Evolutionary conservation across 1,284 basidiomycete species (phyloP).

Genomic region (Mycena sp.): DNA sequence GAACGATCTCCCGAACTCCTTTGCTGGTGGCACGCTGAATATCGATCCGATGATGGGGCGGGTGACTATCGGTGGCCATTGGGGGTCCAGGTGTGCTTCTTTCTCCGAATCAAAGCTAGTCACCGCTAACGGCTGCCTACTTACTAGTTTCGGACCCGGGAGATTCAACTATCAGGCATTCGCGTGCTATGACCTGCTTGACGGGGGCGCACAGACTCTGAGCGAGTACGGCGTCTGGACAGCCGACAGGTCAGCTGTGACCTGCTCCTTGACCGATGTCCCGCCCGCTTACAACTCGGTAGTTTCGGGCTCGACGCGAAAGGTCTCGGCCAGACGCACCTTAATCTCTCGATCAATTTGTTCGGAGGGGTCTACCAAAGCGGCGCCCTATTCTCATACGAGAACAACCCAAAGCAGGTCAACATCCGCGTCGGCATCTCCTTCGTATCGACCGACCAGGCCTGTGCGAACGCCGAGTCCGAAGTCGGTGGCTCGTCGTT

Average conservation of each 20-base stretch:
- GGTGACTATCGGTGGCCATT: slow-evolving; percentile 68
- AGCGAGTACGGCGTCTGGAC: slow-evolving; percentile 75
- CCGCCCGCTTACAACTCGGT: not conserved
- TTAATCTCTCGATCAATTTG: slow-evolving; percentile 66
- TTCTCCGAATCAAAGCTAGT: not conserved
- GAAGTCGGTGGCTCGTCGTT: slow-evolving; percentile 67
- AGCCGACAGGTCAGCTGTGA: slow-evolving; percentile 57
- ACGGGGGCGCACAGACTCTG: slow-evolving; percentile 67
- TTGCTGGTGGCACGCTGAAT: slow-evolving; percentile 68
- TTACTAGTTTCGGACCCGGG: slow-evolving; percentile 65
- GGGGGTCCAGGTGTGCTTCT: slow-evolving; percentile 63
- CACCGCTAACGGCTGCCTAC: not conserved
- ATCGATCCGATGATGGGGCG: slow-evolving; percentile 66
- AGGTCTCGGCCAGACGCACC: slow-evolving; percentile 66
- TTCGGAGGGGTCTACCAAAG: slow-evolving; percentile 71
- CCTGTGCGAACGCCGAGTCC: slow-evolving; percentile 71
- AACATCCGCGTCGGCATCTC: slow-evolving; percentile 73
- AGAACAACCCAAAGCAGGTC: slow-evolving; percentile 54
- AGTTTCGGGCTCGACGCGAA: slow-evolving; percentile 69
- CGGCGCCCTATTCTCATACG: slow-evolving; percentile 72
- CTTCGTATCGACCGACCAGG: slow-evolving; percentile 69
- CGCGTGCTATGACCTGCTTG: slow-evolving; percentile 72
- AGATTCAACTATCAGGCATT: slow-evolving; percentile 69
- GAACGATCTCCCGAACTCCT: slow-evolving; percentile 70
- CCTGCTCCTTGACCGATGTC: not conserved